Base-by-base conservation (phyloP, 73 alveolate species). In the Symbiodinium pilosum region DNA sequence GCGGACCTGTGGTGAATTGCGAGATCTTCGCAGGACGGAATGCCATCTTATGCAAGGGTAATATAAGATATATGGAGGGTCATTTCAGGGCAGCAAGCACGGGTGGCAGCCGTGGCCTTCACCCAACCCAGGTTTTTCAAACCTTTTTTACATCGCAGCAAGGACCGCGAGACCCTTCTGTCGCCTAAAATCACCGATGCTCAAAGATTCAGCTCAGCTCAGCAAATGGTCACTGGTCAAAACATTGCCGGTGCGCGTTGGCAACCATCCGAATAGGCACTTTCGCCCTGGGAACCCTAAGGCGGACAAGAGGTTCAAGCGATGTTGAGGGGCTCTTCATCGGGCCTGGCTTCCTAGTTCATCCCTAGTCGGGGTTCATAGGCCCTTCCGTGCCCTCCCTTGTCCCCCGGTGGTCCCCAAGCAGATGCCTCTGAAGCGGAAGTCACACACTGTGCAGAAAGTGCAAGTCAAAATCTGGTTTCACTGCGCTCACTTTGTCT, bases 211-310 rank as follows among this genome's bases (percentile, higher is more conserved):
- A 64, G 81, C 81, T 64, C 81, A 64, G 81, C 81, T 64, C 24
- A 64, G 81, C 81, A 64, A 64, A 28, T 64, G 81, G 24, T 64
- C 81, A 64, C 32, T 28, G 81, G 38, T 64, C 81, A 64, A 64
- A 64, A 64, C 81, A 64, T 64, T 64, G 32, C 81, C 81, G 81
- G 81, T 64, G 81, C 81, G 81, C 81, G 81, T 64, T 64, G 81
- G 81, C 81, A 64, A 64, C 81, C 81, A 64, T 64, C 81, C 81
- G 30, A 64, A 64, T 64, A 38, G 81, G 38, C 81, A 64, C n/a
- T n/a, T n/a, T n/a, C n/a, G n/a, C n/a, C n/a, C n/a, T n/a, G n/a
- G n/a, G n/a, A n/a, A n/a, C n/a, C n/a, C n/a, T n/a, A n/a, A n/a
- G n/a, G n/a, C n/a, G n/a, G n/a, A n/a, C n/a, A n/a, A n/a, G n/a